phyloP scores from a whole-genome alignment of 148 eudicot species.

The Vaccinium darrowii region DNA sequence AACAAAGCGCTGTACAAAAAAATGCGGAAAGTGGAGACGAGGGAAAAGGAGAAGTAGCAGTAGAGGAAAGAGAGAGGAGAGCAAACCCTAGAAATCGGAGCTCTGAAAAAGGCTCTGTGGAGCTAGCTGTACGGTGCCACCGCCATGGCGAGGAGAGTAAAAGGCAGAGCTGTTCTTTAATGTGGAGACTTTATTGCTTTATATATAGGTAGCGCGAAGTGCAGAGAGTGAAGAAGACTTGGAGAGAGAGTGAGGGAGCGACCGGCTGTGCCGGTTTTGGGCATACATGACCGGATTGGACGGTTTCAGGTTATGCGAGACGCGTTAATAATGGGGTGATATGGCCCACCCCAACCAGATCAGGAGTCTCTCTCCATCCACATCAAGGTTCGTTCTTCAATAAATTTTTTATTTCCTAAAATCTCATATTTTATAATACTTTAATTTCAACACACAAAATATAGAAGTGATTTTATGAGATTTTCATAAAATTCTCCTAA shows the following conservation, averaged over 20 bases:
- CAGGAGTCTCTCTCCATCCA: too few species aligned
- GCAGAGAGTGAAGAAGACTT: not conserved
- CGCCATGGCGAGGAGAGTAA: conserved; percentile 11
- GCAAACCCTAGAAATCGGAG: conserved; percentile 27
- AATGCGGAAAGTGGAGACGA: not conserved
- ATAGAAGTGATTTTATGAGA: too few species aligned
- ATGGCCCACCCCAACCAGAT: too few species aligned
- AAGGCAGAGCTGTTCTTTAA: not conserved
- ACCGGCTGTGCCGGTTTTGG: conserved; percentile 17
- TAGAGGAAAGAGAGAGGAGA: not conserved
- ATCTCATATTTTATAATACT: too few species aligned
- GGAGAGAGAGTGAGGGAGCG: conserved; percentile 1
- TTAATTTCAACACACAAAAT: too few species aligned
- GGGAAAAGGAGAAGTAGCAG: not conserved
- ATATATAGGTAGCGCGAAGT: conserved; percentile 12
- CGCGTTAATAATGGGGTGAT: too few species aligned
- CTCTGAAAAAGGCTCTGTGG: not conserved
- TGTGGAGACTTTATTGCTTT: too few species aligned
- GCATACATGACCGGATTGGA: not conserved
- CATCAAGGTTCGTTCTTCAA: too few species aligned
- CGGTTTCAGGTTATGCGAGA: not conserved
- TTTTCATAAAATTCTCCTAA: too few species aligned
- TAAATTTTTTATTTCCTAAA: too few species aligned
- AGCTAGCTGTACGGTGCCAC: not conserved
- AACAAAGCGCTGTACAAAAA: not conserved